These are phyloP conservation scores for Chalara sp. DNA, from an alignment of 2,329 filamentous ascomycete species.

Conservation along the genomic window DNA sequence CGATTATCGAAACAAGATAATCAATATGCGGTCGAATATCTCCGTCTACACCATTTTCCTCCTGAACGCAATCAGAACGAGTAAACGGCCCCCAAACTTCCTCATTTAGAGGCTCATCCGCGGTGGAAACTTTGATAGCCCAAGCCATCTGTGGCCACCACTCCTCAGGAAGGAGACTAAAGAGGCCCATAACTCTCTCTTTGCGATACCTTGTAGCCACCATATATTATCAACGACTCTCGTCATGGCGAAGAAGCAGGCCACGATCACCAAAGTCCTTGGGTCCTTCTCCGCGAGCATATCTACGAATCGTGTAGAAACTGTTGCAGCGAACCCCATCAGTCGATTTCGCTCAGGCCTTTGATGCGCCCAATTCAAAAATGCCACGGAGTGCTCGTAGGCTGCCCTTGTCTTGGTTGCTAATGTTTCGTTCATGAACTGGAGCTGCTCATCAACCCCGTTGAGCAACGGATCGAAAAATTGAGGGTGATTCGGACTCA, in stretches of 20 bases:
- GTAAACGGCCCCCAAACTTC: no score
- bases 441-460: conserved; percentile 49
- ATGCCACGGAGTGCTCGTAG: conserved; percentile 59
- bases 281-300: conserved; percentile 50
- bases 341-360: conserved; percentile 52
- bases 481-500: conserved; percentile 43
- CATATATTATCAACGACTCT: conserved; percentile 35
- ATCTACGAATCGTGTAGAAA: conserved; percentile 54
- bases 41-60: no score
- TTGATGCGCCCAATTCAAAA: conserved; percentile 59
- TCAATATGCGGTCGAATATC: no score
- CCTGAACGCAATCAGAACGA: no score
- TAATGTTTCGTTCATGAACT: conserved; percentile 17
- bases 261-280: conserved; percentile 20
- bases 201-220: conserved; percentile 64
- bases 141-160: conserved; percentile 27
- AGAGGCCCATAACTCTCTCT: conserved; percentile 53
- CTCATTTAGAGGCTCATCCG: no score
- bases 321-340: conserved; percentile 57
- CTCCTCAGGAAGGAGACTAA: conserved; percentile 18
- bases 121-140: conserved; percentile 22
- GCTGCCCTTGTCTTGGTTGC: conserved; percentile 39
- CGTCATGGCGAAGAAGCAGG: conserved; percentile 26
- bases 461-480: conserved; percentile 57
- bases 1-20: no score